Evolutionary conservation across 345 rosid species (phyloP).

Genomic region (Sapria himalayana): DNA sequence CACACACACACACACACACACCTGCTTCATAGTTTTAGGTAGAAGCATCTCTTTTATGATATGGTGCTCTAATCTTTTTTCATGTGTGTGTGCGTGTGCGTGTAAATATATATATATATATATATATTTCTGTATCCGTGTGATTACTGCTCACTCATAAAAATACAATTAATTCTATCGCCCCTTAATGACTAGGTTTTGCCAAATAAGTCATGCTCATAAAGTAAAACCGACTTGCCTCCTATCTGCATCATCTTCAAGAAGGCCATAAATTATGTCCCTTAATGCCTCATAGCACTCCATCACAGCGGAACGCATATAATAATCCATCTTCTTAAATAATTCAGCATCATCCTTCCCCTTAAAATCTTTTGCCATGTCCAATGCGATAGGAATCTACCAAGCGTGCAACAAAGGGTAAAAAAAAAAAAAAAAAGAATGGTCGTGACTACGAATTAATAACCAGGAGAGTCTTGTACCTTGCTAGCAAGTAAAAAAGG

Average conservation of each 20-base stretch:
- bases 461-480: slow-evolving; percentile 20
- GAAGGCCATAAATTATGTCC: slow-evolving; percentile 35
- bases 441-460: slow-evolving; percentile 6
- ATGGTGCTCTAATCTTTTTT: too few species aligned
- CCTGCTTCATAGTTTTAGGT: too few species aligned
- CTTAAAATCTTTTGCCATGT: slow-evolving; percentile 93
- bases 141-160: too few species aligned
- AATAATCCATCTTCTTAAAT: slow-evolving; percentile 64
- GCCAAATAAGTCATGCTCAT: too few species aligned
- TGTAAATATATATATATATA: neutral
- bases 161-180: too few species aligned
- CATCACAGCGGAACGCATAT: slow-evolving; percentile 57
- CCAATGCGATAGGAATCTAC: slow-evolving; percentile 93
- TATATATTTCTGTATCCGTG: neutral
- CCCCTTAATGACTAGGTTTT: too few species aligned
- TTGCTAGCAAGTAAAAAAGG: slow-evolving; percentile 96
- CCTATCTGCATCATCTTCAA: slow-evolving; percentile 46
- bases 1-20: too few species aligned
- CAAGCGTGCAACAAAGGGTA: slow-evolving; percentile 11
- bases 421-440: slow-evolving; percentile 7
- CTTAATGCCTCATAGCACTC: slow-evolving; percentile 69
- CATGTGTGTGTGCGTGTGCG: too few species aligned
- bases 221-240: slow-evolving; percentile 36
- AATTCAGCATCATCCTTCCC: slow-evolving; percentile 51
- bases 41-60: too few species aligned